These are phyloP conservation scores for Microbotryum lychnidis-dioicae DNA, from an alignment of 1,284 basidiomycete species.

Conservation along the genomic window DNA sequence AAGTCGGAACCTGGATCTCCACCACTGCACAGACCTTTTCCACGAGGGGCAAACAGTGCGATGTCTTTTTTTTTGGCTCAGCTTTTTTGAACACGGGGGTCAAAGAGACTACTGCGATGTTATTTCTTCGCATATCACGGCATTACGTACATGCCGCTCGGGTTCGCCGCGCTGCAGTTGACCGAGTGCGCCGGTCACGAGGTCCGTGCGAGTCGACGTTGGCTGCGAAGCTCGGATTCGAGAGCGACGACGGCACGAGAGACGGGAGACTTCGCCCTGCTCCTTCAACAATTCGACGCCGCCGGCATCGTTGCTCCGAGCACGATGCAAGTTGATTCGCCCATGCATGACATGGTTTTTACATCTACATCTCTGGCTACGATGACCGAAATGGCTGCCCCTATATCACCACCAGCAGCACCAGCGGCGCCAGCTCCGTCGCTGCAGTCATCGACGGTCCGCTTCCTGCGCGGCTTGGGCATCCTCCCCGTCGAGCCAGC, in stretches of 20 bases:
- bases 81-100: slow-evolving; percentile 40
- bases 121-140: slow-evolving; percentile 75
- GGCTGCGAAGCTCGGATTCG: no score
- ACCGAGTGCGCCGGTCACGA: slow-evolving; percentile 29
- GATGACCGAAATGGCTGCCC: not conserved
- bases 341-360: not conserved
- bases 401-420: not conserved
- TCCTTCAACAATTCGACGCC: not conserved
- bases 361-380: no score
- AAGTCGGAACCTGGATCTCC: no score
- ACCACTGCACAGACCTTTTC: no score
- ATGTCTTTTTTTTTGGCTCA: slow-evolving; percentile 48
- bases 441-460: slow-evolving; percentile 8
- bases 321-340: not conserved
- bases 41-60: no score
- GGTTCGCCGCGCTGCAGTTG: slow-evolving; percentile 54
- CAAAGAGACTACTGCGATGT: slow-evolving; percentile 52
- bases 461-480: slow-evolving; percentile 8
- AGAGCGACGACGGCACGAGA: no score
- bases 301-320: not conserved
- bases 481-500: not conserved
- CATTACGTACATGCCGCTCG: slow-evolving; percentile 44
- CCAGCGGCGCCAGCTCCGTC: not conserved
- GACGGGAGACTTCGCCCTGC: no score
- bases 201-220: no score